Evolutionary conservation across 345 rosid species (phyloP).

Genomic region (Salix exigua): DNA sequence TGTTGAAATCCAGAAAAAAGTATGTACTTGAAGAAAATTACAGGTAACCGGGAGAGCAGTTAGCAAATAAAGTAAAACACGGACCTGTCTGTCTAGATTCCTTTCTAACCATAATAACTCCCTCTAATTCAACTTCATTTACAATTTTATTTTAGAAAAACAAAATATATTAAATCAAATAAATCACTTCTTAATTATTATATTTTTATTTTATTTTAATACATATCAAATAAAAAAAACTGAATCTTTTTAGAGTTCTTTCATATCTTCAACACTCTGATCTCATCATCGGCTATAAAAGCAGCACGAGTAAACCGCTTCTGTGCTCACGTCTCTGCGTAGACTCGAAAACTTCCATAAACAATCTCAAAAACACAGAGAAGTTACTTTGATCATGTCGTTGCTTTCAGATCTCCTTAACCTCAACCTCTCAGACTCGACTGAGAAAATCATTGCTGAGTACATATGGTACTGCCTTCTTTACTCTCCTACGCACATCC

Average conservation of each 20-base stretch:
- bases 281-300: slow-evolving; percentile 15
- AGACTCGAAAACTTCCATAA: background rate
- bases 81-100: background rate
- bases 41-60: background rate
- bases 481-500: background rate
- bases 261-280: background rate
- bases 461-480: slow-evolving; percentile 25
- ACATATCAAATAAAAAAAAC: background rate
- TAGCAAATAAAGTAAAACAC: background rate
- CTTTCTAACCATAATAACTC: too few species aligned
- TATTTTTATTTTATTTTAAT: background rate
- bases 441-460: slow-evolving; percentile 36
- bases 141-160: background rate
- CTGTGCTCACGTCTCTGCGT: background rate
- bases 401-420: slow-evolving; percentile 29
- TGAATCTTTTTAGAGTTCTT: background rate
- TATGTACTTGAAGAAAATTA: background rate
- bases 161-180: background rate
- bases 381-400: slow-evolving; percentile 13
- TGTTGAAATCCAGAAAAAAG: too few species aligned
- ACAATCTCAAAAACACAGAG: background rate
- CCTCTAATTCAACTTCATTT: background rate
- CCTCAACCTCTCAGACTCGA: slow-evolving; percentile 28
- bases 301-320: background rate
- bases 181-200: background rate